Conservation (phyloP, 73 alveolate genomes). For the Paramecium sonneborni region DNA sequence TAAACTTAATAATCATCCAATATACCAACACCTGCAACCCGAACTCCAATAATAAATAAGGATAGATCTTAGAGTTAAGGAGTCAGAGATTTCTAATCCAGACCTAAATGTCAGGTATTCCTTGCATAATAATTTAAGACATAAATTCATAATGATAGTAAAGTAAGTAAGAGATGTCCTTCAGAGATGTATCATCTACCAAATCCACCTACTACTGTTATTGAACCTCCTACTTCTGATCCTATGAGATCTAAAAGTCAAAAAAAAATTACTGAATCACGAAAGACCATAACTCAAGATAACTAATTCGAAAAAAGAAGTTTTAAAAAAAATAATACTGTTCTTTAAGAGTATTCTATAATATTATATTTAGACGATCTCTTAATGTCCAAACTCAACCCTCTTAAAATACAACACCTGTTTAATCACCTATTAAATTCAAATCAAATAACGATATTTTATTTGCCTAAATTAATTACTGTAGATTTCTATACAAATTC, state of each 20-base stretch:
- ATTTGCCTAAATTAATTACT: conserved; percentile 58
- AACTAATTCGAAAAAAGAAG: background rate
- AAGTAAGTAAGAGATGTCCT: conserved; percentile 53
- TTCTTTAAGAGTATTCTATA: conserved; percentile 15
- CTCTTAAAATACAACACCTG: background rate
- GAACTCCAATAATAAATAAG: background rate
- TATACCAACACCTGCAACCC: background rate
- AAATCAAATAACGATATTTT: conserved; percentile 55
- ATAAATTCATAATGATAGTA: background rate
- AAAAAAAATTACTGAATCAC: background rate
- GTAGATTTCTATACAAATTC: conserved; percentile 61
- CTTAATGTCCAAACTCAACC: background rate
- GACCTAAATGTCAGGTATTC: conserved; percentile 23
- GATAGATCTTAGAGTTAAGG: conserved; percentile 46
- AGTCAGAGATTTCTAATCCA: conserved; percentile 25
- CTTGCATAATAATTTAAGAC: background rate
- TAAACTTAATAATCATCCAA: background rate
- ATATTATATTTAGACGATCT: background rate
- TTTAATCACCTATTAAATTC: conserved; percentile 34
- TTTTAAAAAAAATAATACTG: background rate
- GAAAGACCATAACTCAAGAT: background rate
- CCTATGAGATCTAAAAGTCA: conserved; percentile 43
- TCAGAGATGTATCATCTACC: conserved; percentile 52
- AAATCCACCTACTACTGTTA: conserved; percentile 14
- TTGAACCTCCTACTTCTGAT: conserved; percentile 38